Base-by-base conservation (phyloP, 2,329 filamentous ascomycete genomes). In the Pseudopyricularia cyperi region DNA sequence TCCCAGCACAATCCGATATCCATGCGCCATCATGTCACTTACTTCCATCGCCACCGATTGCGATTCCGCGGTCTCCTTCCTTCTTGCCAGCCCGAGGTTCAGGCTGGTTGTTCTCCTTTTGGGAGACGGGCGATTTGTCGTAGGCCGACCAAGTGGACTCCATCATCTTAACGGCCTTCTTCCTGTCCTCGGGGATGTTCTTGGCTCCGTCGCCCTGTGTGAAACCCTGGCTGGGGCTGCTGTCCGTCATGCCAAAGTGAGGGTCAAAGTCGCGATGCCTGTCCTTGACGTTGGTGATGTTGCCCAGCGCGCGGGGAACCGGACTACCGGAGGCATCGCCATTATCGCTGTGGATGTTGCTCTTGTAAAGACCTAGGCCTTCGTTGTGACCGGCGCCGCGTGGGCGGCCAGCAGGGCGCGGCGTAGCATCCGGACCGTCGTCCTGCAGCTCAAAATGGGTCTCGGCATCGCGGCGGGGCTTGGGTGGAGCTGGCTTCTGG, bases 381-480 rank as follows among this genome's bases (percentile, higher is more conserved):
- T 79, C 80, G 66, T 88, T 89, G 53, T 82, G 76, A 35, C 68
- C 74, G n/a, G 73, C 67, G 46, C 78, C 79, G 52, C 72, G 75
- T 51, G 73, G 74, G 49, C 72, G 71, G 48, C 66, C 67, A 50
- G 67, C 62, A 48, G 66, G 61, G 50, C 73, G 72, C 44, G 71
- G 68, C 52, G 75, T 71, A 7, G 71, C 74, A 15, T 73, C 69
- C 33, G 77, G 77, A 48, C 79, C 82, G 52, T 90, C 83, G 63
- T 97, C 90, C 52, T 79, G 73, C 60, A 96, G 78, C 55, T 93
- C 82, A 62, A 95, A 96, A 66, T 97, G 89, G 1, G 82, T 71
- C 62, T 90, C 82, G 17, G 85, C 83, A 60, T 94, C 87, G 42
- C 82, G 87, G 54, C 91, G 87, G 35, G 85, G 76, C 63, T 85